Base-by-base conservation (phyloP, 2,329 filamentous ascomycete genomes). In the Talaromyces sp. region DNA sequence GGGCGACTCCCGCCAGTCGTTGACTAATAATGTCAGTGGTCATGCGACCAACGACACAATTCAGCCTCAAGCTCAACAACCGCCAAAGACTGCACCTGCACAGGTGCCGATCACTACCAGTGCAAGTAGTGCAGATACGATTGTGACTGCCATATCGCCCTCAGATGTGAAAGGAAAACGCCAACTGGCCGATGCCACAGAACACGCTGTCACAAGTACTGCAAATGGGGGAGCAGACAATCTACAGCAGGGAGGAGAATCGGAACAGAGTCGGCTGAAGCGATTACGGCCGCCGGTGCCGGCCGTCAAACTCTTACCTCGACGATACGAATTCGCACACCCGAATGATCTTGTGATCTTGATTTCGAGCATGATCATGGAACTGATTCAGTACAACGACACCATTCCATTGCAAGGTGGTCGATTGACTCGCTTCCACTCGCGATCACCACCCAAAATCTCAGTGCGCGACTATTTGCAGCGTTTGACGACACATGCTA, bases 391-490 rank as follows among this genome's bases (percentile, higher is more conserved):
- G 61, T 89, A 93, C 62, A 99, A 99, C 68, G 94, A 99, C 72
- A 83, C 83, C 51, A 85, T 94, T 62, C 92, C 93, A 48, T 83
- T 97, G 57, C 86, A 88, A 66, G 89, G 90, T 64, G 91, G 90
- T 35, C 88, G 90, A 35, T 81, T 99, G 57, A 99, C 94, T 53
- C 84, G 94, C 56, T 99, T 99, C 72, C 94, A 99, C 74, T 97
- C 91, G 45, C 87, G 92, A 67, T 84, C 87, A 15, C 86, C 94
- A 1, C 94, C 94, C 7, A 92, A 89, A 54, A 99, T 99, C 60
- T 96, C 91, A 25, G 93, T 99, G 33, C 81, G 88, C 61, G 94
- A 99, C 72, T 99, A 99, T 71, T 82, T 99, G 36, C 89, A 94
- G 67, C 87, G 94, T 62, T 81, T 99, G 59, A 94, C 95, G 22